Evolutionary conservation across 2,329 filamentous ascomycete species (phyloP).

Genomic region (Neophaeococcomyces mojaviensis): DNA sequence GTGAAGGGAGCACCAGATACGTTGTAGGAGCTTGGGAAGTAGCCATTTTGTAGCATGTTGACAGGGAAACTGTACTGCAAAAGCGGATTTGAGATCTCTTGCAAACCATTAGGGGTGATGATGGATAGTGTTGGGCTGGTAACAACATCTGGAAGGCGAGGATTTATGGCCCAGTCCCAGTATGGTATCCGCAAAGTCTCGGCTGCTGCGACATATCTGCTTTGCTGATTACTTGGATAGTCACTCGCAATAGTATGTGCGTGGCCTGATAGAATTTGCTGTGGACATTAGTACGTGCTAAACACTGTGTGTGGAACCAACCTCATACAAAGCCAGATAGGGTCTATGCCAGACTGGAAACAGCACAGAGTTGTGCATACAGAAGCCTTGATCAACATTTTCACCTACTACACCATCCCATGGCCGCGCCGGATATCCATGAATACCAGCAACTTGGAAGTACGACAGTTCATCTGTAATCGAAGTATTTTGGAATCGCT

Average conservation of each 20-base stretch:
- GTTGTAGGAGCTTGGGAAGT: neutral
- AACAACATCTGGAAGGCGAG: constrained; percentile 31
- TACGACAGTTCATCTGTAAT: constrained; percentile 62
- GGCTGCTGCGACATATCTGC: constrained; percentile 40
- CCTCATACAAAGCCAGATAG: constrained; percentile 60
- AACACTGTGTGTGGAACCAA: constrained; percentile 23
- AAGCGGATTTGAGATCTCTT: constrained; percentile 38
- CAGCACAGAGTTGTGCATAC: constrained; percentile 65
- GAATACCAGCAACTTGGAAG: constrained; percentile 73
- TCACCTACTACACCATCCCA: constrained; percentile 45
- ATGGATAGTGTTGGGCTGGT: constrained; percentile 34
- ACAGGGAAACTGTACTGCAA: constrained; percentile 34
- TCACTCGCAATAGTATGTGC: constrained; percentile 32
- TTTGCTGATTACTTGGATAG: constrained; percentile 41
- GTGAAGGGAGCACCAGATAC: constrained; percentile 17
- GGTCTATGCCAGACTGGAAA: constrained; percentile 81
- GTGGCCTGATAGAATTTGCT: constrained; percentile 34
- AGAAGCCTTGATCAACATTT: constrained; percentile 58
- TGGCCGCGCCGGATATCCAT: constrained; percentile 60
- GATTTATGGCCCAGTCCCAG: constrained; percentile 43
- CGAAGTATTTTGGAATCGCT: constrained; percentile 60
- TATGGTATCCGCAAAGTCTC: constrained; percentile 39
- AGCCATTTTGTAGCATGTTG: constrained; percentile 15
- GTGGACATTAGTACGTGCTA: neutral
- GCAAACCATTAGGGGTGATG: constrained; percentile 34